Evolutionary conservation across 2,329 filamentous ascomycete genomes (phyloP).

Genomic region (Cladosporium sp.): DNA sequence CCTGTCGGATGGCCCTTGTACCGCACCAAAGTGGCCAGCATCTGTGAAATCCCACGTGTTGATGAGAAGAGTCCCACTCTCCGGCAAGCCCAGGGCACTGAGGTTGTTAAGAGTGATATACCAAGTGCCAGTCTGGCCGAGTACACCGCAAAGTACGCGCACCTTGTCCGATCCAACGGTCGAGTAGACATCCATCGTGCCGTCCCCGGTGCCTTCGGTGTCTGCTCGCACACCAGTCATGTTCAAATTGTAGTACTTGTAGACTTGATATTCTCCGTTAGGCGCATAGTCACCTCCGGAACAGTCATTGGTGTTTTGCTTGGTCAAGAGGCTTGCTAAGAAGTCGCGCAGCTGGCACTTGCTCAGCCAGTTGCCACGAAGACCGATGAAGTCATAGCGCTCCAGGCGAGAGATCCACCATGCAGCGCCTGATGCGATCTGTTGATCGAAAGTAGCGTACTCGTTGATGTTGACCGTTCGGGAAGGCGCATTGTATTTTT

Average conservation of each 20-base stretch:
- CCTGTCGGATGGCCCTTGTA: slow-evolving; percentile 36
- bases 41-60: slow-evolving; percentile 32
- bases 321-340: slow-evolving; percentile 44
- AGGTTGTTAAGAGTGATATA: slow-evolving; percentile 39
- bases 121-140: slow-evolving; percentile 35
- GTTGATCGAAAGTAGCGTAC: slow-evolving; percentile 45
- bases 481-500: slow-evolving; percentile 35
- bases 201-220: slow-evolving; percentile 39
- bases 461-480: slow-evolving; percentile 51
- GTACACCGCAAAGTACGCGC: background rate
- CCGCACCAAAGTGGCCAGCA: slow-evolving; percentile 31
- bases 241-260: slow-evolving; percentile 49
- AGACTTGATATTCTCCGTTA: slow-evolving; percentile 48
- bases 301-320: slow-evolving; percentile 32
- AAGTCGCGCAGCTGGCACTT: slow-evolving; percentile 47
- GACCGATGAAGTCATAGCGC: slow-evolving; percentile 43
- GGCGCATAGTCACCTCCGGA: slow-evolving; percentile 39
- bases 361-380: slow-evolving; percentile 50
- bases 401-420: slow-evolving; percentile 53
- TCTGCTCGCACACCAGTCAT: slow-evolving; percentile 46
- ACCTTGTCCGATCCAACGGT: slow-evolving; percentile 21
- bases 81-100: slow-evolving; percentile 37
- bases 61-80: slow-evolving; percentile 36
- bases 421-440: slow-evolving; percentile 37
- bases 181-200: slow-evolving; percentile 43